phyloP scores from a whole-genome alignment of 2,329 filamentous ascomycete genomes.

The Ceratocystis eucalypticola region DNA sequence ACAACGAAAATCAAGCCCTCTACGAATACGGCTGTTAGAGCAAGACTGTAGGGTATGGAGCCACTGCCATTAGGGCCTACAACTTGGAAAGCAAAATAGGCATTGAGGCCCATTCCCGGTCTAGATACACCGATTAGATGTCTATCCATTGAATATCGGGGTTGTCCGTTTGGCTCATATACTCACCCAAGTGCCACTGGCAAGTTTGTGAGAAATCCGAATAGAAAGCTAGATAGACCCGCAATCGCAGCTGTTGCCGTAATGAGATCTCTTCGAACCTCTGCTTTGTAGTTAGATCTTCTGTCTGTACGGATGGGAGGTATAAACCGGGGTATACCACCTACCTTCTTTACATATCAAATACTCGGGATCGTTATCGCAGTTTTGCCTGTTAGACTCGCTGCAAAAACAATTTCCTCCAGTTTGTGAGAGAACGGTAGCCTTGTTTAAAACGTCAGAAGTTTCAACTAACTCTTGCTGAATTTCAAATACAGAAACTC shows the following conservation, averaged over 20 bases:
- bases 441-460: constrained; percentile 31
- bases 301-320: neutral
- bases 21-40: constrained; percentile 50
- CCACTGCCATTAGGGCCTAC: constrained; percentile 47
- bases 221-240: constrained; percentile 59
- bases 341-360: constrained; percentile 35
- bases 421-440: constrained; percentile 57
- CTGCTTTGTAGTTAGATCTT: constrained; percentile 22
- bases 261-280: constrained; percentile 61
- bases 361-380: constrained; percentile 35
- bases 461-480: neutral
- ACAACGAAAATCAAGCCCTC: constrained; percentile 52
- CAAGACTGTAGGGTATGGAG: constrained; percentile 43
- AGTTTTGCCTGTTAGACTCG: constrained; percentile 31
- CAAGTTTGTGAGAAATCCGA: constrained; percentile 70
- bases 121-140: constrained; percentile 27
- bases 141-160: constrained; percentile 2
- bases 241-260: constrained; percentile 73
- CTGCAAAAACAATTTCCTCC: constrained; percentile 65
- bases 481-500: constrained; percentile 21
- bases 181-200: constrained; percentile 37
- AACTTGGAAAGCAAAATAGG: constrained; percentile 55
- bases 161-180: neutral
- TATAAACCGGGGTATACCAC: constrained; percentile 18
- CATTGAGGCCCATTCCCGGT: constrained; percentile 54